phyloP scores from a whole-genome alignment of 192 early-diverging fungal genomes.

The Radiomyces spectabilis region DNA sequence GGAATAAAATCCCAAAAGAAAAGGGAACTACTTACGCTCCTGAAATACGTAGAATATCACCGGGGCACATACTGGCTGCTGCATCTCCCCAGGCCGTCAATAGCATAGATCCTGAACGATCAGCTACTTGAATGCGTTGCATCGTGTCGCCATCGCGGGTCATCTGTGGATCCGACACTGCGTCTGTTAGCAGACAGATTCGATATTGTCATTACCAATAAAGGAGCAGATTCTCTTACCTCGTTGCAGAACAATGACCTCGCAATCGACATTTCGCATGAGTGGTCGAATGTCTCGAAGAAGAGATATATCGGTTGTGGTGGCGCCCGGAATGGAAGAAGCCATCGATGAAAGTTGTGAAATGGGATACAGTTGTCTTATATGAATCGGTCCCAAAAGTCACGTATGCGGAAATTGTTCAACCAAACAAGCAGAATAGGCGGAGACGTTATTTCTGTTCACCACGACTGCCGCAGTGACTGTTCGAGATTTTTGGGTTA shows the following conservation, averaged over 20 bases:
- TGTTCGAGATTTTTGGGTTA: too few species aligned
- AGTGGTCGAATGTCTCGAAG: slow-evolving; percentile 46
- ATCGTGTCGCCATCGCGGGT: slow-evolving; percentile 46
- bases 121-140: slow-evolving; percentile 54
- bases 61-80: slow-evolving; percentile 39
- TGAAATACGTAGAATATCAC: slow-evolving; percentile 53
- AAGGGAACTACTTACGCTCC: slow-evolving; percentile 29
- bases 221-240: slow-evolving; percentile 4
- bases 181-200: background rate
- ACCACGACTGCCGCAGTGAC: too few species aligned
- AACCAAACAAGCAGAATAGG: too few species aligned
- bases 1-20: too few species aligned
- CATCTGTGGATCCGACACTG: slow-evolving; percentile 29
- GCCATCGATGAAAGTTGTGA: too few species aligned
- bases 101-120: slow-evolving; percentile 48
- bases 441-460: too few species aligned
- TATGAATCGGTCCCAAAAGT: too few species aligned
- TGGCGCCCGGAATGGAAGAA: too few species aligned
- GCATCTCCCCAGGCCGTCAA: slow-evolving; percentile 52
- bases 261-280: slow-evolving; percentile 54
- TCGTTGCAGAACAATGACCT: slow-evolving; percentile 58
- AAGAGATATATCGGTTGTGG: too few species aligned
- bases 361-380: too few species aligned
- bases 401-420: too few species aligned
- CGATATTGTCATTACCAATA: background rate